These are phyloP conservation scores for Aspergillus caelatus DNA, from an alignment of 2,329 filamentous ascomycete species.

Conservation along the genomic window DNA sequence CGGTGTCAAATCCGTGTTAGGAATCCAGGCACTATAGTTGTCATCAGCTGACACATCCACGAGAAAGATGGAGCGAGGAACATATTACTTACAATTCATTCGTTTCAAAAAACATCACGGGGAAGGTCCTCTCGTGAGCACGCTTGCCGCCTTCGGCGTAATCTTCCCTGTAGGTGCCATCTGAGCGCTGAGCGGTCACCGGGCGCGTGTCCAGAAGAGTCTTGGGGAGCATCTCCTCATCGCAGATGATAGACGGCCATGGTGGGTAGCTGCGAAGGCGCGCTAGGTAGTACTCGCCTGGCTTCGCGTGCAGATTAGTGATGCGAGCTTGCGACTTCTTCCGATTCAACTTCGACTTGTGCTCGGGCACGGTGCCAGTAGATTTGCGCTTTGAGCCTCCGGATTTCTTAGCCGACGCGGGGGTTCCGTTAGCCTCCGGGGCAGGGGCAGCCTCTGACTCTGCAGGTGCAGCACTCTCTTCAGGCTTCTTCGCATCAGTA, in stretches of 20 bases:
- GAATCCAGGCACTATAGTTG: constrained; percentile 77
- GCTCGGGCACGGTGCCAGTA: constrained; percentile 61
- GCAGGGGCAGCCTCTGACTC: constrained; percentile 32
- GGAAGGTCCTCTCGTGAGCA: constrained; percentile 80
- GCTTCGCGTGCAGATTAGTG: constrained; percentile 76
- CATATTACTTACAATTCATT: constrained; percentile 86
- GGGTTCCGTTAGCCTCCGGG: constrained; percentile 50
- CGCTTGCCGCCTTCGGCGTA: constrained; percentile 88
- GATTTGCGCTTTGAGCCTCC: constrained; percentile 69
- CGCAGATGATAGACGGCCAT: constrained; percentile 92
- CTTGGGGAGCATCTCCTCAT: constrained; percentile 89
- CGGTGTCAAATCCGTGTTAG: constrained; percentile 78
- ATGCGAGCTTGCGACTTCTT: constrained; percentile 78
- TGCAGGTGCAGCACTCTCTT: constrained; percentile 25
- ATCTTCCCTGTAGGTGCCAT: constrained; percentile 85
- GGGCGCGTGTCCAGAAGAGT: constrained; percentile 76
- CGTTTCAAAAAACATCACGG: constrained; percentile 91
- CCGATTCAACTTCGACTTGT: constrained; percentile 77
- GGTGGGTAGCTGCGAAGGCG: constrained; percentile 92
- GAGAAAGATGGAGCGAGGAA: constrained; percentile 7
- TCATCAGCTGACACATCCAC: constrained; percentile 16
- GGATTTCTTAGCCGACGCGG: constrained; percentile 53
- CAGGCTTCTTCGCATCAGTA: constrained; percentile 28
- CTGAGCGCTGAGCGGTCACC: constrained; percentile 76
- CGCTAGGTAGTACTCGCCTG: constrained; percentile 89